Evolutionary conservation across 78 protist genomes (phyloP), one percentile per base, ranked within the genome.

Genomic region (Polysphondylium violaceum): DNA sequence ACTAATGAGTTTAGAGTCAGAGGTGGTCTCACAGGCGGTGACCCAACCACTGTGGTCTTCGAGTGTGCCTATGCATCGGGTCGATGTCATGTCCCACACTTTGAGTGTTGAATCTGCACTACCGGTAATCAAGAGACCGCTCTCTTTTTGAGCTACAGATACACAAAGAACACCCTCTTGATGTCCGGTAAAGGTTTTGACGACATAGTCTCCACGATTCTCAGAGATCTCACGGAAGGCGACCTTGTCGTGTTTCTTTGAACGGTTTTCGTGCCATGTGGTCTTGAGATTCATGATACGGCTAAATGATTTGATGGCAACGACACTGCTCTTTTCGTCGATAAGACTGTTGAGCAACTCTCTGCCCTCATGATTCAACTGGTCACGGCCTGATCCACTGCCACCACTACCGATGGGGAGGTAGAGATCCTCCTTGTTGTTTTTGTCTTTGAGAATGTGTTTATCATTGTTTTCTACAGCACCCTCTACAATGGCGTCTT

Each of bases 1-100:
- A 55, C 76, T 59, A 14, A 90, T 41, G 9, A 78, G 8, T 23
- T 75, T 69, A 7, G 61, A 40, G 53, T 90, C 94, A 0, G 88
- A 41, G 12, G 23, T 41, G 17, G 72, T 64, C 25, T 74, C 86
- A 19, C 69, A 47, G 2, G 51, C 25, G 14, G 75, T 78, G 1
- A 90, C 94, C 94, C 94, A 90, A 67, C 94, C 94, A 40, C 74
- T 56, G 56, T 90, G 94, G 31, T 44, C 94, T 0, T 43, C 68
- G n/a, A 90, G 61, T 11, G 74, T 73, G 19, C 79, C 73, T 3
- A 75, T 23, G 72, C 94, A 88, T 12, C 29, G 11, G 5, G 89
- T 78, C 4, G 76, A 47, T 16, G 59, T 72, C 0, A 76, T 47
- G 65, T 90, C 87, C 94, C 94, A 90, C 9, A 90, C 87, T 19